phyloP scores from a whole-genome alignment of 345 rosid species.

The Erucastrum elatum region DNA sequence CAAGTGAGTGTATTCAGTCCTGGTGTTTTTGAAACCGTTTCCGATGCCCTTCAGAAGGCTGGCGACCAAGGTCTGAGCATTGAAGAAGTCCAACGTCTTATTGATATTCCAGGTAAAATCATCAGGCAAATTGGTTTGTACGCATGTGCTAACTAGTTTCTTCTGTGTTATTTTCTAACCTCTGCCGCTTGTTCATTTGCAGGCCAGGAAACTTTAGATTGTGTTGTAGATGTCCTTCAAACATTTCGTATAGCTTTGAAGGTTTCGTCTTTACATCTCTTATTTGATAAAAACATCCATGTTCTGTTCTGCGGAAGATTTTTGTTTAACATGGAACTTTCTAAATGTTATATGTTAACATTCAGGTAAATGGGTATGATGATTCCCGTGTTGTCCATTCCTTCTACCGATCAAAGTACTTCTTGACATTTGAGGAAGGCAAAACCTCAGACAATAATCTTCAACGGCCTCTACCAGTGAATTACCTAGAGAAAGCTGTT shows the following conservation, averaged over 20 bases:
- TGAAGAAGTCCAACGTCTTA: constrained; percentile 55
- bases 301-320: not conserved
- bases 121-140: not conserved
- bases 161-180: constrained; percentile 17
- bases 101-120: constrained; percentile 47
- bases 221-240: constrained; percentile 67
- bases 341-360: not conserved
- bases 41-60: constrained; percentile 69
- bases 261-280: constrained; percentile 50
- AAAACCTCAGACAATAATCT: constrained; percentile 3
- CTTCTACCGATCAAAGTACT: constrained; percentile 77
- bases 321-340: not conserved
- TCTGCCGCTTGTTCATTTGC: constrained; percentile 37
- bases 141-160: constrained; percentile 1
- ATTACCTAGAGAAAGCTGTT: constrained; percentile 40
- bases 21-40: constrained; percentile 53
- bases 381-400: constrained; percentile 72
- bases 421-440: constrained; percentile 47
- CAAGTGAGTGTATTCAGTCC: constrained; percentile 44
- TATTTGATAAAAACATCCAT: not conserved
- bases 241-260: constrained; percentile 77
- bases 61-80: constrained; percentile 93
- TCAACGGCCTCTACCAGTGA: constrained; percentile 37
- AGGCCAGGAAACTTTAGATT: constrained; percentile 51
- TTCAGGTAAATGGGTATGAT: constrained; percentile 76